Evolutionary conservation across 1,284 basidiomycete species (phyloP).

Genomic region (Agaricales sp.): DNA sequence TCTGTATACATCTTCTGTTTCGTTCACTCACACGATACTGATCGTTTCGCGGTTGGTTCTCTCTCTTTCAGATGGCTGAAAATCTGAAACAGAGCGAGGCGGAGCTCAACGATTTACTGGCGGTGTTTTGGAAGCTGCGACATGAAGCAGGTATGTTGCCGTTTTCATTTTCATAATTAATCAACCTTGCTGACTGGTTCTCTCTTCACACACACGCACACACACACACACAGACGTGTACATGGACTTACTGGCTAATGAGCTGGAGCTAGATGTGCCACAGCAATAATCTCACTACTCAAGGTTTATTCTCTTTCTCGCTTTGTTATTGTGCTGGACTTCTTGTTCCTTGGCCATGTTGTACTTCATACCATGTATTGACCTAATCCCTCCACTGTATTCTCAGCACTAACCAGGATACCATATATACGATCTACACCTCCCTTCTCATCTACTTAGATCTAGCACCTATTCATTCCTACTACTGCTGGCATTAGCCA

Average conservation of each 20-base stretch:
- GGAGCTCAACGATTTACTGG: conserved; percentile 67
- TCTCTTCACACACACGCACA: neutral
- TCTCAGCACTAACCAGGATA: too few species aligned
- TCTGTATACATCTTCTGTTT: conserved; percentile 18
- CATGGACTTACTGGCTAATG: conserved; percentile 1
- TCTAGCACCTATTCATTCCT: too few species aligned
- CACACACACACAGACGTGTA: neutral
- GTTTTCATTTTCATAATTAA: neutral
- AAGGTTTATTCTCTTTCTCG: conserved; percentile 1
- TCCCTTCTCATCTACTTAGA: too few species aligned
- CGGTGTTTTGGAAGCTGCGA: conserved; percentile 73
- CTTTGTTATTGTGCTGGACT: too few species aligned
- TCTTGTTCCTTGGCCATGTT: too few species aligned
- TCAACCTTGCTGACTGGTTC: neutral
- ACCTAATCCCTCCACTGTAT: too few species aligned
- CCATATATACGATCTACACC: too few species aligned
- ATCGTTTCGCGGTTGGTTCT: conserved; percentile 4
- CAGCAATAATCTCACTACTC: neutral
- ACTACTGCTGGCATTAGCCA: too few species aligned
- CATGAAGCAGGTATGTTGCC: conserved; percentile 57
- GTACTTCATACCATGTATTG: too few species aligned
- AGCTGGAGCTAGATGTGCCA: neutral
- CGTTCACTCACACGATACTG: neutral
- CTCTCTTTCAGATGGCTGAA: conserved; percentile 48
- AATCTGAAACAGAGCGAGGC: conserved; percentile 62